Evolutionary conservation across 2,329 filamentous ascomycete genomes (phyloP).

Genomic region (Epichloe aotearoae): DNA sequence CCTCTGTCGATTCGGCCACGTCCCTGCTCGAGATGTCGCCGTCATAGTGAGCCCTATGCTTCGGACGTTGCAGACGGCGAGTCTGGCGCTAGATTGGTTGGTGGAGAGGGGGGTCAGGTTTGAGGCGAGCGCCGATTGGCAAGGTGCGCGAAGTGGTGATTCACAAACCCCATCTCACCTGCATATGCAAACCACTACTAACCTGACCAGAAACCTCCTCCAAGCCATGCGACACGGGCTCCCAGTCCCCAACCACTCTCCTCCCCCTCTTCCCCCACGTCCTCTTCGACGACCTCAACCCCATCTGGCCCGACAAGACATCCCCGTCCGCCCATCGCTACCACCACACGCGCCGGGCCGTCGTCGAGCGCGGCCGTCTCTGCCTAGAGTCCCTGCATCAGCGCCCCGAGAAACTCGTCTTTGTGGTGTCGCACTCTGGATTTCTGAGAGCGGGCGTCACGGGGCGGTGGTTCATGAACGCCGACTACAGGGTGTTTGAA

Average conservation of each 20-base stretch:
- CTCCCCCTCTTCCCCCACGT: slow-evolving; percentile 34
- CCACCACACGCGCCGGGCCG: slow-evolving; percentile 36
- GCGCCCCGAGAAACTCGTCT: slow-evolving; percentile 46
- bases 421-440: slow-evolving; percentile 52
- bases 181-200: not conserved
- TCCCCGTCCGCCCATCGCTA: slow-evolving; percentile 32
- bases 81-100: slow-evolving; percentile 44
- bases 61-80: slow-evolving; percentile 51
- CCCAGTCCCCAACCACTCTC: slow-evolving; percentile 27
- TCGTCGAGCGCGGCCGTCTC: slow-evolving; percentile 40
- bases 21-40: slow-evolving; percentile 23
- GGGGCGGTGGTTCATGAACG: slow-evolving; percentile 44
- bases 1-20: slow-evolving; percentile 20
- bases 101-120: slow-evolving; percentile 40
- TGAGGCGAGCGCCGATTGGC: slow-evolving; percentile 48
- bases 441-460: slow-evolving; percentile 47
- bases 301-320: slow-evolving; percentile 50
- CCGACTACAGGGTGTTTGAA: slow-evolving; percentile 51
- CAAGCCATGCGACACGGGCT: slow-evolving; percentile 50
- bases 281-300: slow-evolving; percentile 45
- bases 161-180: slow-evolving; percentile 1
- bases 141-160: slow-evolving; percentile 28
- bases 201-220: slow-evolving; percentile 33
- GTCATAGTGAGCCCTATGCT: slow-evolving; percentile 53
- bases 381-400: slow-evolving; percentile 35